Conservation (phyloP, 176 grass and related monocot genomes). For the Avena insularis region DNA sequence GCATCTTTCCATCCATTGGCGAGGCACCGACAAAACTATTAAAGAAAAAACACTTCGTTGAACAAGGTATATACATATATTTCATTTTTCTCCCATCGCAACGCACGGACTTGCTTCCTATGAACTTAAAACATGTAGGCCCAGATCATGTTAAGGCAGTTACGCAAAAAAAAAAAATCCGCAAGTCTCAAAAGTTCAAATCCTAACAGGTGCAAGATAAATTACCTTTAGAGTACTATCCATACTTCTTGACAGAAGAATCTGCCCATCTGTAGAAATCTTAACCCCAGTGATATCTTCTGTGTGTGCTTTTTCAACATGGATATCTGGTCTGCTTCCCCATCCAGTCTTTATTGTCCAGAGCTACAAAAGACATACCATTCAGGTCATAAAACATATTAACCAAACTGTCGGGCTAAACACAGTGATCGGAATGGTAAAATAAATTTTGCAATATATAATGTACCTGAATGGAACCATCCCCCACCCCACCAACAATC, state of each 20-base stretch:
- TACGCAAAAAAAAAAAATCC: neutral
- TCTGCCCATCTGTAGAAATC: constrained; percentile 89
- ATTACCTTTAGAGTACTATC: constrained; percentile 93
- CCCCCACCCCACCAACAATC: constrained; percentile 89
- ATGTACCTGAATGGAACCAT: constrained; percentile 91
- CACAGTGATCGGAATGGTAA: neutral
- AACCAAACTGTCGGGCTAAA: constrained; percentile 6
- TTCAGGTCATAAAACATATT: constrained; percentile 12
- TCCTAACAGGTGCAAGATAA: constrained; percentile 16
- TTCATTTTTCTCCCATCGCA: no score
- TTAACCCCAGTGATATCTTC: constrained; percentile 98
- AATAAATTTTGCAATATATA: constrained; percentile 22
- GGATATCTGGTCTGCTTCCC: constrained; percentile 98
- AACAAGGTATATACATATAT: no score
- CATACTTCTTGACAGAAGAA: constrained; percentile 95
- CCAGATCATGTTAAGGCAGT: constrained; percentile 21
- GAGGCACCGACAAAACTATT: no score
- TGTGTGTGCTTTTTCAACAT: constrained; percentile 78
- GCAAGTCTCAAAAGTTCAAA: neutral
- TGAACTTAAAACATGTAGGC: constrained; percentile 25
- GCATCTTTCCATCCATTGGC: no score
- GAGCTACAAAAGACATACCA: constrained; percentile 55
- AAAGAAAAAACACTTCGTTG: no score
- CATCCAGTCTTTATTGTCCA: constrained; percentile 98
- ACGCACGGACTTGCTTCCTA: no score